phyloP scores from a whole-genome alignment of 179 eudicot genomes.

The Heliamphora pulchella region DNA sequence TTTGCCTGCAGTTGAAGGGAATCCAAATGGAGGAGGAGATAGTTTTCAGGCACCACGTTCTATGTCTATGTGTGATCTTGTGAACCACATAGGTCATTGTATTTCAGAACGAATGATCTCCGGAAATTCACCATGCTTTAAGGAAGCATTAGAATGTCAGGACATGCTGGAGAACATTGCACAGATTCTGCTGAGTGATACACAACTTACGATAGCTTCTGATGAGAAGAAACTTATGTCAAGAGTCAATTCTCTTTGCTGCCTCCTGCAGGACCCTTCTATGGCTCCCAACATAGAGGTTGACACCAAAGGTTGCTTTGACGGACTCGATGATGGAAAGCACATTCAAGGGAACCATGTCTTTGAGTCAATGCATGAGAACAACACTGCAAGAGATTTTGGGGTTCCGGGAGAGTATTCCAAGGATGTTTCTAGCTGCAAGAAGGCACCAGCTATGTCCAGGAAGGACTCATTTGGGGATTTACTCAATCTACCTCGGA shows the following conservation, averaged over 20 bases:
- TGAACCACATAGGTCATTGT: conserved; percentile 57
- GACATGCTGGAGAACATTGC: conserved; percentile 58
- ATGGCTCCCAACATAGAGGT: conserved; percentile 16
- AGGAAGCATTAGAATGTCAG: conserved; percentile 33
- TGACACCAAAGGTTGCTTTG: conserved; percentile 14
- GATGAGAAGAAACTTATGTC: conserved; percentile 78
- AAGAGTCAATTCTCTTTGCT: conserved; percentile 72
- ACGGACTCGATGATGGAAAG: conserved; percentile 14
- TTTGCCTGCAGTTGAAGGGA: conserved; percentile 34
- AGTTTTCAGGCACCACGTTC: conserved; percentile 30
- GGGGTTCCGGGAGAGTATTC: conserved; percentile 8
- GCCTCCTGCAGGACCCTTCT: conserved; percentile 58
- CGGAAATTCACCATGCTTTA: conserved; percentile 28
- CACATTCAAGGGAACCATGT: conserved; percentile 2
- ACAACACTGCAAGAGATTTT: conserved; percentile 12
- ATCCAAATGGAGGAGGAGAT: conserved; percentile 21
- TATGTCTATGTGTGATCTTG: conserved; percentile 70
- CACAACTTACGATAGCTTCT: conserved; percentile 32
- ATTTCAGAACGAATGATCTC: conserved; percentile 60
- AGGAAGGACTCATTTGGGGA: conserved; percentile 72
- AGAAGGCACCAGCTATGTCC: conserved; percentile 33
- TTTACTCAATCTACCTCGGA: conserved; percentile 66
- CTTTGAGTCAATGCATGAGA: conserved; percentile 9
- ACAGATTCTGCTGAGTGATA: conserved; percentile 51
- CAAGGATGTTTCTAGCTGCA: conserved; percentile 15